Evolutionary conservation across 2,329 filamentous ascomycete species (phyloP).

Genomic region (Nemania bipapillata): DNA sequence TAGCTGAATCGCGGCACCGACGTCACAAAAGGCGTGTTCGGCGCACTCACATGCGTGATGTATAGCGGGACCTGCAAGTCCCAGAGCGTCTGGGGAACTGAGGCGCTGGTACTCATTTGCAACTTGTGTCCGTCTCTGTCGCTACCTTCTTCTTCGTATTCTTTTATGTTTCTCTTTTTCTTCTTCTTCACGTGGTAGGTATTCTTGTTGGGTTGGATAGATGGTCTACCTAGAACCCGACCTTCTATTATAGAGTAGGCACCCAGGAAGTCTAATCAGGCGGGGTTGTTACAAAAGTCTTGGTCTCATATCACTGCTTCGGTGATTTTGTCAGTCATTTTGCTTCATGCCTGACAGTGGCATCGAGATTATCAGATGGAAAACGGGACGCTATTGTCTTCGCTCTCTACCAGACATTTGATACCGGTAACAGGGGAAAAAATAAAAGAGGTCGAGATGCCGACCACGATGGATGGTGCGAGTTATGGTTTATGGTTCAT

Average conservation of each 20-base stretch:
- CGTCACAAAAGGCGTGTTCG: constrained; percentile 63
- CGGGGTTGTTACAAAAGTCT: constrained; percentile 14
- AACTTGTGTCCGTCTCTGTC: not conserved
- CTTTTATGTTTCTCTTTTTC: no score
- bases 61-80: constrained; percentile 64
- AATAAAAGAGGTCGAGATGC: not conserved
- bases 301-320: constrained; percentile 30
- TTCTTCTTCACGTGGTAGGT: not conserved
- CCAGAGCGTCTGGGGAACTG: constrained; percentile 64
- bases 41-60: constrained; percentile 63
- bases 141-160: not conserved
- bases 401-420: not conserved
- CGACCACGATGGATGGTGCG: constrained; percentile 12
- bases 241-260: not conserved
- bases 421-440: not conserved
- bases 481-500: not conserved
- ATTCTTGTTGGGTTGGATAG: not conserved
- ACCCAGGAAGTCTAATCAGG: not conserved
- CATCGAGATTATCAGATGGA: constrained; percentile 12
- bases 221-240: not conserved
- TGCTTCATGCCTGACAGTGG: constrained; percentile 10
- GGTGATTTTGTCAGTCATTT: constrained; percentile 29
- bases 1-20: constrained; percentile 69
- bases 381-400: not conserved
- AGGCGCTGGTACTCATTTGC: constrained; percentile 34